These are phyloP conservation scores for Daldinia caldariorum DNA, from an alignment of 495 filamentous ascomycete genomes.

Conservation along the genomic window DNA sequence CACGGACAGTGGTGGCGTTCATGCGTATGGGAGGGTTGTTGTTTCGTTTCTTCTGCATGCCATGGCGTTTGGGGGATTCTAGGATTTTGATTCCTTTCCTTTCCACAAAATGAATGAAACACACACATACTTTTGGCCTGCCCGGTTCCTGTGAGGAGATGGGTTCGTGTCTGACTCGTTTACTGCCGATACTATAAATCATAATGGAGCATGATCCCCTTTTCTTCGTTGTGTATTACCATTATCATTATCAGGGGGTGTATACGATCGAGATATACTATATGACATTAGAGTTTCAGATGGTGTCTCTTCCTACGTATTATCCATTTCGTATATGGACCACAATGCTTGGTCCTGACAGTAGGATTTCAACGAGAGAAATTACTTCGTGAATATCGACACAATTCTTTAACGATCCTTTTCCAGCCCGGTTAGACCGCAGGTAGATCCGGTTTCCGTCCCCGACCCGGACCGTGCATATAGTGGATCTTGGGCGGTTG, in stretches of 20 bases:
- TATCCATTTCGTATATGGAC: too few relatives aligned
- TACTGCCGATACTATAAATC: neutral
- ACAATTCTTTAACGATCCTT: too few relatives aligned
- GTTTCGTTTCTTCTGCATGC: conserved; percentile 36
- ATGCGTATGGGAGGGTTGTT: conserved; percentile 27
- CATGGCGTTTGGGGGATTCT: conserved; percentile 39
- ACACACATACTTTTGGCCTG: conserved; percentile 4
- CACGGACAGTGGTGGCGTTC: conserved; percentile 33
- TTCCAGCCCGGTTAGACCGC: neutral
- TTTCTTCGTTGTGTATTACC: conserved; percentile 3
- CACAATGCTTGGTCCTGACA: neutral
- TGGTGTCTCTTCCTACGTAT: neutral
- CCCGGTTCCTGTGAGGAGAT: neutral
- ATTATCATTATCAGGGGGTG: neutral
- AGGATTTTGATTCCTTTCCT: conserved; percentile 26
- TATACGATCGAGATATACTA: neutral
- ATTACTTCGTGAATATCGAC: too few relatives aligned
- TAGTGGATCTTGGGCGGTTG: conserved; percentile 46
- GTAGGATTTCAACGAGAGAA: neutral
- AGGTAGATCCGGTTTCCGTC: conserved; percentile 31
- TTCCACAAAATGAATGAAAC: conserved; percentile 15
- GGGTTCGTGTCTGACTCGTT: neutral
- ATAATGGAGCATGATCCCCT: neutral
- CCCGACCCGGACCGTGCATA: conserved; percentile 43
- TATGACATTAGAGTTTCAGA: neutral